Base-by-base conservation (phyloP, 1,139 yeast species). In the Kodamaea fungicola region DNA sequence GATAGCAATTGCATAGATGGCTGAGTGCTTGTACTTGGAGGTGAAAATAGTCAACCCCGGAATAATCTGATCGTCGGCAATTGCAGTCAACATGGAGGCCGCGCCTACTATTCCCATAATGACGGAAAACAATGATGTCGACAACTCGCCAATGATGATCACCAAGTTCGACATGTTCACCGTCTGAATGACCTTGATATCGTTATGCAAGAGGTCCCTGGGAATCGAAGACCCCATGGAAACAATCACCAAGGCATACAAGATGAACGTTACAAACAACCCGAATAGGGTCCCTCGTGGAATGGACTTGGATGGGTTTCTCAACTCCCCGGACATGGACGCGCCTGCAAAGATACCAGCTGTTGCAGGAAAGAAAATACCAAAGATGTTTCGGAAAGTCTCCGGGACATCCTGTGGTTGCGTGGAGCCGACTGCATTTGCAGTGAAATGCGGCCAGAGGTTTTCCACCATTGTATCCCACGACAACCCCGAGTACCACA, bases 261-360 rank as follows among this genome's bases (percentile, higher is more conserved):
- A 76, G 2, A 71, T 46, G 54, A 92, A 88, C 0, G 97, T 89
- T 31, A 86, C 64, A 2, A 80, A 46, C 6, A 92, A 64, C 0
- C 97, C 97, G 66, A 80, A 76, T 22, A 92, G 61, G 0, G 98
- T 92, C 7, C 98, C 98, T 43, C 74, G 71, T 0, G 98, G 97
- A 38, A 92, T 92, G 1, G 95, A 80, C 49, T 76, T 80, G 0
- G 96, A 86, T 0, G 98, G 98, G 41, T 74, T 80, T 42, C 76
- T 67, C 43, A 92, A 69, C 50, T 89, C 96, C n/a, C 98, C 97
- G 32, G 96, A 88, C 97, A 92, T 92, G 10, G 95, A 85, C 1
- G 97, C 97, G n/a, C 98, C 98, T 1, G 98, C 97, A 59, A 90
- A 84, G 30, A 92, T 90, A 42, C 98, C 98, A 2, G 97, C 96